A percentile compares a stretch with the other conserved stretches of the same genome.
Conservation (phyloP, 129 eudicot genomes). For the Arctium minus region DNA sequence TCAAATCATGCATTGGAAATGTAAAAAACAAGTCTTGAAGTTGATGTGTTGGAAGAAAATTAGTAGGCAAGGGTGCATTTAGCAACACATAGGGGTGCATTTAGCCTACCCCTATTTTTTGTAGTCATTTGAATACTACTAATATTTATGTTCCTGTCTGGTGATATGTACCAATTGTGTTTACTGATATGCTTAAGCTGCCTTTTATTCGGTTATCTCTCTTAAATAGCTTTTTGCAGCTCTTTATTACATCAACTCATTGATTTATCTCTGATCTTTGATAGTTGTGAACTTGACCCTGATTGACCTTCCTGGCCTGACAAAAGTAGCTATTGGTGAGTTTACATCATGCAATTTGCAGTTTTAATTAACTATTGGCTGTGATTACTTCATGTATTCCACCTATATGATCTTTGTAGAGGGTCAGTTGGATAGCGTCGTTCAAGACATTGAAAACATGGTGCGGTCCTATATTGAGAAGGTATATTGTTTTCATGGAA, state of each 20-base stretch:
- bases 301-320: slow-evolving; percentile 96
- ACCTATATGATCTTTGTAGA: slow-evolving; percentile 36
- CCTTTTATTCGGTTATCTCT: background rate
- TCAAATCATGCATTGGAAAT: too few relatives aligned
- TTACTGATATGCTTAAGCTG: background rate
- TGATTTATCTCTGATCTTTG: slow-evolving; percentile 25
- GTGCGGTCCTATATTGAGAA: slow-evolving; percentile 90
- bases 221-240: background rate
- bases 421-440: slow-evolving; percentile 84
- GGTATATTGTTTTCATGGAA: slow-evolving; percentile 39
- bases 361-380: background rate
- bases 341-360: slow-evolving; percentile 5
- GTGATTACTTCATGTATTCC: background rate
- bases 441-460: slow-evolving; percentile 86
- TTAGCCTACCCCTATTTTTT: too few relatives aligned
- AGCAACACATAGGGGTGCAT: too few relatives aligned
- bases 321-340: slow-evolving; percentile 98
- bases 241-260: slow-evolving; percentile 10
- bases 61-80: too few relatives aligned
- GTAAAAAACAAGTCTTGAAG: too few relatives aligned
- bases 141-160: too few relatives aligned
- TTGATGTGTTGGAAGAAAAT: too few relatives aligned
- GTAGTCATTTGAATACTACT: too few relatives aligned
- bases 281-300: slow-evolving; percentile 96
- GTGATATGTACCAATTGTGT: background rate